A percentile compares a stretch with the other conserved stretches of the same genome.
Evolutionary conservation across 1,284 basidiomycete species (phyloP).

Genomic region (Testicularia cyperi): DNA sequence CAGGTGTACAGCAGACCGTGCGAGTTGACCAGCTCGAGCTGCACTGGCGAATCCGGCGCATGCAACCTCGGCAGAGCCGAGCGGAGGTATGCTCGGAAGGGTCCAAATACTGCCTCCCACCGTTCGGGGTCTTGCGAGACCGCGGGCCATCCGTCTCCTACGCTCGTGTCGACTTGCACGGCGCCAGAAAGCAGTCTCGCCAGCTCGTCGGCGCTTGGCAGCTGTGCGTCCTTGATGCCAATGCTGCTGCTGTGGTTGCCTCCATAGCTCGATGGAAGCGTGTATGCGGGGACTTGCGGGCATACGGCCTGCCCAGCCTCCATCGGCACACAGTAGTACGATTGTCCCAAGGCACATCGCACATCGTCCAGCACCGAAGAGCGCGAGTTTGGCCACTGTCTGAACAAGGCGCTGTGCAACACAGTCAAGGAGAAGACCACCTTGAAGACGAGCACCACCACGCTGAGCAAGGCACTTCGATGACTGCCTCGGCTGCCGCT

Average conservation of each 20-base stretch:
- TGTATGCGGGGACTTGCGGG: constrained; percentile 18
- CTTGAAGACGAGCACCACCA: no score
- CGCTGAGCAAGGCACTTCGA: no score
- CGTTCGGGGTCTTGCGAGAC: constrained; percentile 26
- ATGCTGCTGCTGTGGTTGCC: neutral
- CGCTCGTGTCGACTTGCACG: constrained; percentile 42
- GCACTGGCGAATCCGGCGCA: constrained; percentile 16
- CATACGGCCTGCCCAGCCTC: constrained; percentile 3
- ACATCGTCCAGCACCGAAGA: no score
- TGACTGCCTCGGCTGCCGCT: no score
- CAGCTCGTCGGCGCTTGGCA: constrained; percentile 13
- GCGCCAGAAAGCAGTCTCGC: constrained; percentile 33
- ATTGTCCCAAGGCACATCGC: no score
- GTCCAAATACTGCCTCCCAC: constrained; percentile 37
- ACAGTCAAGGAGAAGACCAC: no score
- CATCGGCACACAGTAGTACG: no score
- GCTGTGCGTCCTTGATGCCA: constrained; percentile 1
- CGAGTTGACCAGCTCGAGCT: constrained; percentile 64
- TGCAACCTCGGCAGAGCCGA: constrained; percentile 24
- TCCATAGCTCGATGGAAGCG: constrained; percentile 3
- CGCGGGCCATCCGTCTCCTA: constrained; percentile 41
- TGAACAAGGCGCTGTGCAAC: no score
- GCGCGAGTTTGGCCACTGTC: no score
- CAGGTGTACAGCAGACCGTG: constrained; percentile 71
- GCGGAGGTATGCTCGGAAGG: constrained; percentile 36